Base-by-base conservation (phyloP, 2,329 filamentous ascomycete species). In the Westerdykella aurantiaca region DNA sequence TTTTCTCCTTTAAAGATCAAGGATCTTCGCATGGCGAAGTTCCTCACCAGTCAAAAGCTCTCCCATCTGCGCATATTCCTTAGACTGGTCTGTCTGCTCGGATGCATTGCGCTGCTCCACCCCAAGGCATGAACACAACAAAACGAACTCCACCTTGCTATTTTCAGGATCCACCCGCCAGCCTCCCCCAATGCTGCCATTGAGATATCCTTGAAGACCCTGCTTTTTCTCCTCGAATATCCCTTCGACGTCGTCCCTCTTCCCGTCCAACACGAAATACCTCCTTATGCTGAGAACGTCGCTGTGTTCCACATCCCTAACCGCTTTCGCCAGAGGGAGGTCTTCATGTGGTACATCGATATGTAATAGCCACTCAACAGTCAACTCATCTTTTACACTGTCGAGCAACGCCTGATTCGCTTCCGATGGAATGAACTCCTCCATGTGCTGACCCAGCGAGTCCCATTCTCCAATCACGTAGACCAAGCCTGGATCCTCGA, bases 381-480 rank as follows among this genome's bases (percentile, higher is more conserved):
- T 64, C 5, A 74, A n/a, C 13, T 63, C 53, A 5, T 61, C 64
- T 37, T 64, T 56, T 3, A 76, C 46, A 14, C 53, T 47, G 9
- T 53, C 49, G 2, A 76, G 51, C 2, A 72, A 12, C 1, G 54
- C 55, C 48, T 72, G 68, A 44, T 77, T 76, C 1, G 60, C 61
- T 11, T 54, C 35, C 0, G 70, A 67, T 0, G 68, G 65, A 4
- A 76, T 67, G 60, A 72, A 76, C 1, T 64, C 56, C 1, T 67
- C 54, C 43, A 65, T 55, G 41, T 77, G 73, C 41, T 68, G 61
- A 1, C 56, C 57, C 3, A 71, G 52, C 3, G 68, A 73, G 1
- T 66, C 58, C 73, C 73, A 76, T 46, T 65, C 67, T 7, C 72
- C 73, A 6, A 76, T 39, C 11, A 76, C 62, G 53, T 74, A 76